phyloP scores from a whole-genome alignment of 106 monocot species.

The Dioscorea dumetorum region DNA sequence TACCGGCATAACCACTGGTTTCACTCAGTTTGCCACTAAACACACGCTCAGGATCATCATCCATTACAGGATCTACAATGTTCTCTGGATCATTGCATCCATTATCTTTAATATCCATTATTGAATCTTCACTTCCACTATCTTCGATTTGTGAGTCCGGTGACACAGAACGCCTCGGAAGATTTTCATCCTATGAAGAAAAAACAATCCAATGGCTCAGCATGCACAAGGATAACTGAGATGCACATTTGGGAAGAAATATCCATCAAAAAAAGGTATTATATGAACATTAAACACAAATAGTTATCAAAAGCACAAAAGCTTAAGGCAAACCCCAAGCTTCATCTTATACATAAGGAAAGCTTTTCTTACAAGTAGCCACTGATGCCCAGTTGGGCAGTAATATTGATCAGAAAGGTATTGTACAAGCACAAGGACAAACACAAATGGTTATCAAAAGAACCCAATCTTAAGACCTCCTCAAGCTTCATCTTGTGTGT shows the following conservation, averaged over 20 bases:
- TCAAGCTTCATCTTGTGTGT: too few relatives aligned
- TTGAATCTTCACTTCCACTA: slow-evolving; percentile 79
- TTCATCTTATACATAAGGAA: too few relatives aligned
- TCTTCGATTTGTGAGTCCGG: slow-evolving; percentile 78
- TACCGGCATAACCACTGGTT: slow-evolving; percentile 96
- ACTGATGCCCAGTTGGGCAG: too few relatives aligned
- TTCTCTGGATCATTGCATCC: slow-evolving; percentile 81
- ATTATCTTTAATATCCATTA: slow-evolving; percentile 63
- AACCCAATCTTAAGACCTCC: too few relatives aligned
- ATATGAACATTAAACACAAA: too few relatives aligned
- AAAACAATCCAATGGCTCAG: not conserved
- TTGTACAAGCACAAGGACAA: too few relatives aligned
- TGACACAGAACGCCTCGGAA: slow-evolving; percentile 66
- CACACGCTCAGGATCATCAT: slow-evolving; percentile 66
- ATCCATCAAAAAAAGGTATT: too few relatives aligned
- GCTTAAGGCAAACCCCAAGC: too few relatives aligned
- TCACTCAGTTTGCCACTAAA: slow-evolving; percentile 97
- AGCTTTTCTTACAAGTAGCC: too few relatives aligned
- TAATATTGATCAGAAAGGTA: too few relatives aligned
- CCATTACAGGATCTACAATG: slow-evolving; percentile 51
- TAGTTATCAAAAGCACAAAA: too few relatives aligned
- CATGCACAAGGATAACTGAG: not conserved
- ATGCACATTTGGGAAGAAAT: not conserved
- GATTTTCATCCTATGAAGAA: slow-evolving; percentile 57
- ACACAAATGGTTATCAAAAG: too few relatives aligned